These are phyloP conservation scores for Xanthoceras sorbifolium DNA, from an alignment of 345 rosid genomes.

Conservation along the genomic window DNA sequence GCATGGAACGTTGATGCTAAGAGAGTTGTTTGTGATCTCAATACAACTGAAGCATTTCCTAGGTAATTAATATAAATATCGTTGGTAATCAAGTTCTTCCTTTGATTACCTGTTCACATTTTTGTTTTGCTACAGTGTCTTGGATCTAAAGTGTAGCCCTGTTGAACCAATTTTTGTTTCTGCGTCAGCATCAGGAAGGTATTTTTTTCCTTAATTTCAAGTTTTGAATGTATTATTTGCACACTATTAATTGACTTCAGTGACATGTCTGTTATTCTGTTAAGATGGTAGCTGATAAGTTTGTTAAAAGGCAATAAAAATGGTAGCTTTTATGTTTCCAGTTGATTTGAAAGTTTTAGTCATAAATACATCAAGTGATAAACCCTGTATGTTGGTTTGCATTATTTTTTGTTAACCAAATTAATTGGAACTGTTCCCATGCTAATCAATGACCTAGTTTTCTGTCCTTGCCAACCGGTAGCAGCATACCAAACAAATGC, in stretches of 20 bases:
- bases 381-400: too few relatives aligned
- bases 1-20: constrained; percentile 86
- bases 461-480: background rate
- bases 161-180: constrained; percentile 80
- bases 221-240: background rate
- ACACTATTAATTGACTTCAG: background rate
- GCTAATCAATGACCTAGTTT: background rate
- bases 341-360: background rate
- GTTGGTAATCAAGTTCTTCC: background rate
- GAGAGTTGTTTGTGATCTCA: constrained; percentile 78
- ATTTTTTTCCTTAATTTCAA: constrained; percentile 1
- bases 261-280: background rate
- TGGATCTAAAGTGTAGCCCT: constrained; percentile 78
- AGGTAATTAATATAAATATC: constrained; percentile 32
- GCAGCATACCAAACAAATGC: too few relatives aligned
- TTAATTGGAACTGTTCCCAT: background rate
- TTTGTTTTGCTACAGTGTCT: constrained; percentile 47
- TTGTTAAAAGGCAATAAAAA: background rate
- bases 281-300: background rate
- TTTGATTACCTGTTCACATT: constrained; percentile 19
- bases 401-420: background rate
- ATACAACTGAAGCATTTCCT: constrained; percentile 58
- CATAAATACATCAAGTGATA: too few relatives aligned
- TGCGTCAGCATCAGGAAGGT: constrained; percentile 67
- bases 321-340: background rate